Percentiles rank a stretch among this genome's conserved stretches.
Evolutionary conservation across 2,329 filamentous ascomycete species (phyloP).

Genomic region (Ascochyta fabae): DNA sequence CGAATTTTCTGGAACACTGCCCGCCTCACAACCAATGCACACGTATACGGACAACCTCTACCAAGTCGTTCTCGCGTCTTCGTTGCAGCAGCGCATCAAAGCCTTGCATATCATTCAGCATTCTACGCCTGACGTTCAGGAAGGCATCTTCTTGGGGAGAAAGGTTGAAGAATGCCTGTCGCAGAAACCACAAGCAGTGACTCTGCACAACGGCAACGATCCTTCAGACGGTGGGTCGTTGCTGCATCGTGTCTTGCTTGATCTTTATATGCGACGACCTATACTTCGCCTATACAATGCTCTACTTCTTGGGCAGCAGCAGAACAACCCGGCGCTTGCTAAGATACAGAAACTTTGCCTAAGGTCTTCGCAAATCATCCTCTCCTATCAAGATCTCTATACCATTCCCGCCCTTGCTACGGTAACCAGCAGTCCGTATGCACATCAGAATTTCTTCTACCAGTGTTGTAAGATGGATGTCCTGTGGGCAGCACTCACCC

Average conservation of each 20-base stretch:
- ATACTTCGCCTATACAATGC: slow-evolving; percentile 28
- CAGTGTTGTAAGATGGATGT: slow-evolving; percentile 39
- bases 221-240: slow-evolving; percentile 15
- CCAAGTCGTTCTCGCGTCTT: slow-evolving; percentile 27
- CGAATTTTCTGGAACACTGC: slow-evolving; percentile 16
- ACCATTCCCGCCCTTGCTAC: slow-evolving; percentile 6
- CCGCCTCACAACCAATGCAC: slow-evolving; percentile 8
- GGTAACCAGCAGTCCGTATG: slow-evolving; percentile 4
- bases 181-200: slow-evolving; percentile 17
- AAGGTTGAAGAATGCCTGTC: slow-evolving; percentile 19
- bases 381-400: slow-evolving; percentile 29
- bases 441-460: slow-evolving; percentile 37
- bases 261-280: slow-evolving; percentile 27
- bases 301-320: slow-evolving; percentile 25
- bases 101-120: slow-evolving; percentile 26
- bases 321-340: background rate
- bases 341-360: slow-evolving; percentile 27
- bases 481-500: slow-evolving; percentile 37
- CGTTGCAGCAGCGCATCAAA: slow-evolving; percentile 22
- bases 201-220: slow-evolving; percentile 8
- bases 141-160: slow-evolving; percentile 20
- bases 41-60: slow-evolving; percentile 26
- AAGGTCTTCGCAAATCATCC: slow-evolving; percentile 26
- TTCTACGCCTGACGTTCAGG: slow-evolving; percentile 14
- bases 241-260: slow-evolving; percentile 24